Percentiles rank a stretch among this genome's conserved stretches.
These are phyloP conservation scores for Poterioochromonas sp. DNA, from an alignment of 352 stramenopile species.

Conservation along the genomic window DNA sequence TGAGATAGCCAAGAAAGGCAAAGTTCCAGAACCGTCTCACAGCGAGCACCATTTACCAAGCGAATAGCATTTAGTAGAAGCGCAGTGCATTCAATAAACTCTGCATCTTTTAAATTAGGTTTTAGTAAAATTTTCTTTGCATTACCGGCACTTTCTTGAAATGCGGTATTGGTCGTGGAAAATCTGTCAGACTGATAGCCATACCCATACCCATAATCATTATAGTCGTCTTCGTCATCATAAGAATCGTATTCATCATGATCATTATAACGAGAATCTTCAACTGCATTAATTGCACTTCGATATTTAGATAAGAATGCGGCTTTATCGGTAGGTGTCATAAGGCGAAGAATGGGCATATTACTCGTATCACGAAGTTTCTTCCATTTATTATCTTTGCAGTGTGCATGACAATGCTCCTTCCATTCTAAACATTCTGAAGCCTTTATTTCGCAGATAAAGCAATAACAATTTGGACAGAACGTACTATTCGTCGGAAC, in stretches of 20 bases:
- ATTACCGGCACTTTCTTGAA: too few species aligned
- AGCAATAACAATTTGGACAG: constrained; percentile 27
- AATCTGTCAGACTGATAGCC: too few species aligned
- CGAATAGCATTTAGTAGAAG: too few species aligned
- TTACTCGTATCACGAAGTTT: not conserved
- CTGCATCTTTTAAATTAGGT: too few species aligned
- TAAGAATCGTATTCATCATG: not conserved
- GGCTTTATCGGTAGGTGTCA: not conserved
- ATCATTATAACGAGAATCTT: not conserved
- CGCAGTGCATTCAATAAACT: too few species aligned
- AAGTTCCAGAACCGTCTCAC: too few species aligned
- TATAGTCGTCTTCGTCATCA: not conserved
- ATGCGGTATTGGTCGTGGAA: too few species aligned
- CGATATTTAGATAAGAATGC: not conserved
- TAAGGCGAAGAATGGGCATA: not conserved
- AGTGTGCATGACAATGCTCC: not conserved
- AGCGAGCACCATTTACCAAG: too few species aligned
- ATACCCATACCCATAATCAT: not conserved
- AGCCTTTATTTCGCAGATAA: not conserved
- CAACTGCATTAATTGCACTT: not conserved
- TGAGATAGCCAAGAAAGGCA: too few species aligned
- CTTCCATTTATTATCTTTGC: not conserved
- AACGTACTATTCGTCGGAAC: not conserved
- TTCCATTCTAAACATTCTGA: not conserved
- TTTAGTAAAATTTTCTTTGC: too few species aligned